Base-by-base conservation (phyloP, 106 monocot genomes). In the Vanilla planifolia region DNA sequence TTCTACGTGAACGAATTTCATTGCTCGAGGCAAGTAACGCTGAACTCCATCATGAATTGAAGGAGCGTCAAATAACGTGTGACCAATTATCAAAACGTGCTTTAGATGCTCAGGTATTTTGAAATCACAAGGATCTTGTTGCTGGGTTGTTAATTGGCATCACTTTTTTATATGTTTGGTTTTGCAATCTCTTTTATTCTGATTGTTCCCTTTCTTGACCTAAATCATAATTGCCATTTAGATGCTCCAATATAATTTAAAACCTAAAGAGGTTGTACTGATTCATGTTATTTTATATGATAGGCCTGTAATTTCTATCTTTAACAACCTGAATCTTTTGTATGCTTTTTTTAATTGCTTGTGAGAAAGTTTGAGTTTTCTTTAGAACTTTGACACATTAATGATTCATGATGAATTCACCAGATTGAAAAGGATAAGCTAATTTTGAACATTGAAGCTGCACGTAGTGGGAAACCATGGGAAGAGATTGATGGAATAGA, bases 401-500 rank as follows among this genome's bases (percentile, higher is more conserved):
- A 4, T 53, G 4, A n/a, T 29, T 30, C 53, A 53, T 30, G 6
- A 14, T 17, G 36, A 45, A 44, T 70, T n/a, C 3, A 44, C 53
- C 65, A 99, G 98, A 70, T 88, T 55, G 92, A 99, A 68, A 92
- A 75, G 63, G 98, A 92, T 53, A 73, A 86, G 58, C 73, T 99
- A 43, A 68, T 81, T 44, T 61, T 92, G 67, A 91, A 79, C 64
- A 75, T 99, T 28, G 85, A 85, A 58, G 67, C 70, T 39, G 72
- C 67, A 62, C 74, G 74, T 17, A 65, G 43, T 69, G 98, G 85
- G 46, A 85, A 85, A 42, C 26, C 81, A 25, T 84, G 81, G 80
- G 77, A 77, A 43, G 88, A 82, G 26, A 77, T 82, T 63, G 79
- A 84, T 47, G 64, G 48, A 15, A 27, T 43, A 45, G 79, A 80